Conservation (phyloP, 345 rosid species). For the Murraya paniculata region DNA sequence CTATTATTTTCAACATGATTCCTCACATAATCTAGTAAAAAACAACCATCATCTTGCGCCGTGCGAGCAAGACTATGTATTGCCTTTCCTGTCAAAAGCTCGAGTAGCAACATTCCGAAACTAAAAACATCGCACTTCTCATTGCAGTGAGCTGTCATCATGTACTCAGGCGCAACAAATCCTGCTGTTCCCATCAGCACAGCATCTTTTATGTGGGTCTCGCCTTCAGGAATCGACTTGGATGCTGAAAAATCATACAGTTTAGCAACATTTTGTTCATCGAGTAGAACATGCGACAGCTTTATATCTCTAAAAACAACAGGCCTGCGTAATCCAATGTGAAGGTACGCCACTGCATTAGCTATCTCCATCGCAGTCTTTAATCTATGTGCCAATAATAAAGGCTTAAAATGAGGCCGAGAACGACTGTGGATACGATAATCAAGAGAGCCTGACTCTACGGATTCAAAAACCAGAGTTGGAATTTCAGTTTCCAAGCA, state of each 20-base stretch:
- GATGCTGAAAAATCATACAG: slow-evolving; percentile 13
- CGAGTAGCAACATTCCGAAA: slow-evolving; percentile 15
- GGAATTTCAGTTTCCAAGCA: slow-evolving; percentile 23
- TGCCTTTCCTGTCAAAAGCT: slow-evolving; percentile 13
- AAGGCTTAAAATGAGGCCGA: neutral
- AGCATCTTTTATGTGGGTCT: neutral
- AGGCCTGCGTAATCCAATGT: slow-evolving; percentile 17
- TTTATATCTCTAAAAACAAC: slow-evolving; percentile 23
- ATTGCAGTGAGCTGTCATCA: neutral
- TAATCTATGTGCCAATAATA: slow-evolving; percentile 17
- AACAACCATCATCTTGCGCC: neutral
- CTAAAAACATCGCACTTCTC: slow-evolving; percentile 29
- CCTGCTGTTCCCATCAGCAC: neutral
- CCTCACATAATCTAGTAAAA: neutral
- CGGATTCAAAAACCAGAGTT: slow-evolving; percentile 14
- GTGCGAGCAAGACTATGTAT: too few species aligned
- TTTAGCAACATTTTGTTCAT: slow-evolving; percentile 13
- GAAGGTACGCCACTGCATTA: slow-evolving; percentile 18
- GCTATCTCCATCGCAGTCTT: slow-evolving; percentile 26
- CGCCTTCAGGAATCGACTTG: slow-evolving; percentile 24
- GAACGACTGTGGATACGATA: neutral
- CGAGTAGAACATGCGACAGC: slow-evolving; percentile 2
- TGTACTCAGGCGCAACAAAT: slow-evolving; percentile 7
- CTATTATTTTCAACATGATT: neutral
- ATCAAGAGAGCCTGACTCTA: slow-evolving; percentile 5